A percentile compares a stretch with the other conserved stretches of the same genome.
phyloP scores from a whole-genome alignment of 345 rosid species.

The Corymbia maculata region DNA sequence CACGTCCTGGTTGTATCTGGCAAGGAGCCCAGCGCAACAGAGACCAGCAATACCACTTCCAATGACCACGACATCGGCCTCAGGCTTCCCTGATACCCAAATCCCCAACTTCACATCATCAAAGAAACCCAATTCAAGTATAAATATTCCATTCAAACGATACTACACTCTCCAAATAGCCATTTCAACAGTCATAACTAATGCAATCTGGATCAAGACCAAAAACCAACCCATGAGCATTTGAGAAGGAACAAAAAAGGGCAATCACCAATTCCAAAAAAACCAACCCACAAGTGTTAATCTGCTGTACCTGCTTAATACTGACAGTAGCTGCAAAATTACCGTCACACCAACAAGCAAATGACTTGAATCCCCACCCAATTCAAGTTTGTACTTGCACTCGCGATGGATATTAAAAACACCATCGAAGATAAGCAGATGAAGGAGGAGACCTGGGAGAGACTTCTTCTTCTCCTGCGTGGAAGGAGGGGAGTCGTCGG shows the following conservation, averaged over 20 bases:
- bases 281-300: neutral
- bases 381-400: neutral
- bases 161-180: neutral
- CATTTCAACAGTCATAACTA: neutral
- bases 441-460: neutral
- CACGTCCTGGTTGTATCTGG: constrained; percentile 77
- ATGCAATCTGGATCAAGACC: neutral
- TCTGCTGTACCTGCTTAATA: neutral
- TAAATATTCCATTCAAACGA: neutral
- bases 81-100: constrained; percentile 43
- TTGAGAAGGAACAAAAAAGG: neutral
- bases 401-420: neutral
- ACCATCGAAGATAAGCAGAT: neutral
- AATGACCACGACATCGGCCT: constrained; percentile 83
- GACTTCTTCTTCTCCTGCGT: neutral
- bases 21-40: constrained; percentile 81
- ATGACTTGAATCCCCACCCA: neutral
- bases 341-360: neutral
- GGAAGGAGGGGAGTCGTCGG: neutral
- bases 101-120: constrained; percentile 2
- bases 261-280: neutral
- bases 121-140: neutral
- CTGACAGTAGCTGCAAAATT: neutral
- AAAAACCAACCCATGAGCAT: neutral
- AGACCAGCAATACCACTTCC: constrained; percentile 91